These are phyloP conservation scores for Nakazawaea wickerhamii DNA, from an alignment of 805 yeast genomes.

Conservation along the genomic window DNA sequence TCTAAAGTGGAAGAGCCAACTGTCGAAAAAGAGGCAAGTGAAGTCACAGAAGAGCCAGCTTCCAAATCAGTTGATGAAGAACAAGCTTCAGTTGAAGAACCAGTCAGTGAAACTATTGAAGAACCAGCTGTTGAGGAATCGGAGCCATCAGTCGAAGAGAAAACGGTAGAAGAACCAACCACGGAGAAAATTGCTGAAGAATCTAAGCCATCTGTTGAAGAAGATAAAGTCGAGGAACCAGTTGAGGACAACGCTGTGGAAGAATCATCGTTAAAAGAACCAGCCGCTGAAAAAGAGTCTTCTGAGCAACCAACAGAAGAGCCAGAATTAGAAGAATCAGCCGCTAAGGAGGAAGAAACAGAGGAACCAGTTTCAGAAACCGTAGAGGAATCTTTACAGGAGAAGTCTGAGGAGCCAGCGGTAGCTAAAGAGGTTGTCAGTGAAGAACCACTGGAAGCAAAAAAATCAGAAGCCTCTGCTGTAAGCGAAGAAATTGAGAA, in stretches of 20 bases:
- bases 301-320: background rate
- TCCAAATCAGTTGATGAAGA: too few relatives aligned
- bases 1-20: too few relatives aligned
- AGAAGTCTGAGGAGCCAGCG: too few relatives aligned
- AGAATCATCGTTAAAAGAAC: background rate
- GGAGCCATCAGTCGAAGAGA: background rate
- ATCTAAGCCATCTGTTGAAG: too few relatives aligned
- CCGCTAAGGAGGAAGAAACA: background rate
- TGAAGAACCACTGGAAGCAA: too few relatives aligned
- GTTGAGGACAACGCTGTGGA: conserved; percentile 6
- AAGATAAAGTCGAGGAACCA: conserved; percentile 7
- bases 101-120: too few relatives aligned
- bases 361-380: too few relatives aligned
- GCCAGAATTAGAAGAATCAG: background rate
- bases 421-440: too few relatives aligned
- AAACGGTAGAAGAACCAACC: background rate
- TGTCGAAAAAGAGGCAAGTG: background rate
- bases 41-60: background rate
- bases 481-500: too few relatives aligned
- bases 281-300: background rate
- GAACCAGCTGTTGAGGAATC: background rate
- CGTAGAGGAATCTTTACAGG: too few relatives aligned
- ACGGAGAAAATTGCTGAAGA: background rate
- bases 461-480: too few relatives aligned
- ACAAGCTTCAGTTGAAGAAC: too few relatives aligned